These are phyloP conservation scores for Eutrema salsugineum DNA, from an alignment of 441 rosid genomes.

Conservation along the genomic window DNA sequence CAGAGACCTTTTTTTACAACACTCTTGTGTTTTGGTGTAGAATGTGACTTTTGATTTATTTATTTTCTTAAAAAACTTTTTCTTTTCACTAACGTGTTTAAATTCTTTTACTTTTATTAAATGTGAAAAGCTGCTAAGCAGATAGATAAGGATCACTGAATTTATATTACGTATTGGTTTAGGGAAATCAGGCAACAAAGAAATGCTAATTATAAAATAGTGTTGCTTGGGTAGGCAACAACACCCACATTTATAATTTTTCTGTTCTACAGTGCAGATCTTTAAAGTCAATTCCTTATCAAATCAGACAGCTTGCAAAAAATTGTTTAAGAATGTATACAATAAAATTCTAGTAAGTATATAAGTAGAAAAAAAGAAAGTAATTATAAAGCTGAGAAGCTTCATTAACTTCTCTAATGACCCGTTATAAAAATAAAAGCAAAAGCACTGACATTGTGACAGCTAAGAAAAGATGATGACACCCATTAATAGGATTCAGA, in stretches of 20 bases:
- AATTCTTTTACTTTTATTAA: neutral
- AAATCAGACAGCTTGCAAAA: neutral
- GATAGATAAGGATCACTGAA: neutral
- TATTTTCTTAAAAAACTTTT: neutral
- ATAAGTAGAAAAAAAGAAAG: neutral
- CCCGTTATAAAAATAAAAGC: neutral
- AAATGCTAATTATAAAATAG: neutral
- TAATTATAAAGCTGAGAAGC: neutral
- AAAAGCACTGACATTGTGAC: slow-evolving; percentile 16
- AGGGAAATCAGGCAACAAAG: neutral
- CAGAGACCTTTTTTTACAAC: slow-evolving; percentile 6
- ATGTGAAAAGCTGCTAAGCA: slow-evolving; percentile 17
- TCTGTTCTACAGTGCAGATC: neutral
- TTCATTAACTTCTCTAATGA: slow-evolving; percentile 17
- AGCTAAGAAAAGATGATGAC: slow-evolving; percentile 17
- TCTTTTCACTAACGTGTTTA: neutral
- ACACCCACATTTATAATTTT: neutral
- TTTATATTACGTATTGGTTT: neutral
- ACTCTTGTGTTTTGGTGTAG: slow-evolving; percentile 17
- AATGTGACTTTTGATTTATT: neutral
- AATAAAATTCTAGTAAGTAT: neutral
- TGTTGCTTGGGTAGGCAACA: neutral
- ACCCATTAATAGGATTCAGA: slow-evolving; percentile 14
- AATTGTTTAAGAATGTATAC: neutral
- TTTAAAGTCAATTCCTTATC: neutral